Evolutionary conservation across 192 early-diverging fungal species (phyloP).

Genomic region (Coemansia sp.): DNA sequence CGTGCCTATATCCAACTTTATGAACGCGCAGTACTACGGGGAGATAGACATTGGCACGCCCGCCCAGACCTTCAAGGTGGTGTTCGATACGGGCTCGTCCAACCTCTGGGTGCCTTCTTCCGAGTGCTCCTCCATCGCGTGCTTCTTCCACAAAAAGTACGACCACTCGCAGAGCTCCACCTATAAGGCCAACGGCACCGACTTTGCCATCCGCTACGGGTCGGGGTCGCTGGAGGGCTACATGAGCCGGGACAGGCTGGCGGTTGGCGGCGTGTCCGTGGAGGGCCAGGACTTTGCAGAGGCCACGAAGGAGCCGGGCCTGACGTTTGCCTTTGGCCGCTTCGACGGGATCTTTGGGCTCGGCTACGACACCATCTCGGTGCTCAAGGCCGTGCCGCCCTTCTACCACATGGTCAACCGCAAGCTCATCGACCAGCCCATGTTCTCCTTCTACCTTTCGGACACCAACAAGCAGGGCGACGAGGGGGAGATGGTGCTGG

Average conservation of each 20-base stretch:
- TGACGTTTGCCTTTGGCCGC: slow-evolving; percentile 89
- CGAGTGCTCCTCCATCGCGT: slow-evolving; percentile 91
- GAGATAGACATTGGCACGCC: slow-evolving; percentile 85
- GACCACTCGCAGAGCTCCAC: slow-evolving; percentile 78
- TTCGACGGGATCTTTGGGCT: slow-evolving; percentile 98
- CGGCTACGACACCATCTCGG: slow-evolving; percentile 86
- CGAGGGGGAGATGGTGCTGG: slow-evolving; percentile 86
- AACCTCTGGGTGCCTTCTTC: slow-evolving; percentile 97
- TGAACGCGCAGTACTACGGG: slow-evolving; percentile 97
- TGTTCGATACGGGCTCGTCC: slow-evolving; percentile 92
- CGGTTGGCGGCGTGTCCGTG: slow-evolving; percentile 71
- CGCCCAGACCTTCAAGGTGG: slow-evolving; percentile 84
- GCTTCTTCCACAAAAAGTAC: slow-evolving; percentile 88
- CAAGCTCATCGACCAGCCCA: slow-evolving; percentile 74
- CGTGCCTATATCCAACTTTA: slow-evolving; percentile 83
- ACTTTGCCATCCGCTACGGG: slow-evolving; percentile 94
- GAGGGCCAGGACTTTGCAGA: slow-evolving; percentile 88
- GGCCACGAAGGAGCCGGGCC: slow-evolving; percentile 91
- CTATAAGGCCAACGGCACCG: slow-evolving; percentile 86
- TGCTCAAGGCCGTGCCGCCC: slow-evolving; percentile 85
- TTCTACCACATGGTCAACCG: slow-evolving; percentile 90
- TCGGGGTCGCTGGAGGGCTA: slow-evolving; percentile 92
- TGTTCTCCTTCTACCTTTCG: slow-evolving; percentile 89
- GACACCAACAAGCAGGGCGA: slow-evolving; percentile 59
- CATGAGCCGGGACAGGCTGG: slow-evolving; percentile 77